Conservation (phyloP, 768 basidiomycete genomes). For the Lentinula lateritia region DNA sequence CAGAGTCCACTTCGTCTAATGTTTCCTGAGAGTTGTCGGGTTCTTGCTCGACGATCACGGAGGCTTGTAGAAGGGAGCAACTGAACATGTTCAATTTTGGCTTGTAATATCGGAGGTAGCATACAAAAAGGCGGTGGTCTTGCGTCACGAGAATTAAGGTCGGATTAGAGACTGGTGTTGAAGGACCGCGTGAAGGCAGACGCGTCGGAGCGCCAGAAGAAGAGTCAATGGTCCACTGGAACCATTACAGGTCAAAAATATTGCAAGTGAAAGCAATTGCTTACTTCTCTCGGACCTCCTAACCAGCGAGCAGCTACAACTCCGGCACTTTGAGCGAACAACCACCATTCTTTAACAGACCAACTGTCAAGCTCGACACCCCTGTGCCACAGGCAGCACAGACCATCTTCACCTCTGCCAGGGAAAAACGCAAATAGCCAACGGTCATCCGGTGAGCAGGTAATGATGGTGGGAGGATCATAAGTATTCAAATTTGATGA, state of each 20-base stretch:
- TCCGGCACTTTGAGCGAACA: slow-evolving; percentile 43
- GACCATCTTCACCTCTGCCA: slow-evolving; percentile 46
- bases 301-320: slow-evolving; percentile 64
- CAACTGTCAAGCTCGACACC: slow-evolving; percentile 58
- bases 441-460: slow-evolving; percentile 49
- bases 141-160: slow-evolving; percentile 62
- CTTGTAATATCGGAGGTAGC: slow-evolving; percentile 44
- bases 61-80: slow-evolving; percentile 38
- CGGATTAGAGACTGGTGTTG: slow-evolving; percentile 44
- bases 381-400: slow-evolving; percentile 62
- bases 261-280: slow-evolving; percentile 9
- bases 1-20: slow-evolving; percentile 28
- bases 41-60: slow-evolving; percentile 31
- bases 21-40: slow-evolving; percentile 22
- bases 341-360: slow-evolving; percentile 53
- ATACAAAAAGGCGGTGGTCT: slow-evolving; percentile 49
- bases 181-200: slow-evolving; percentile 55
- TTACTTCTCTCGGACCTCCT: slow-evolving; percentile 53
- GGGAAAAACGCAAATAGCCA: slow-evolving; percentile 79
- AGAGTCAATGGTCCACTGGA: slow-evolving; percentile 48
- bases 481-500: slow-evolving; percentile 41
- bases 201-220: slow-evolving; percentile 42
- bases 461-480: slow-evolving; percentile 58
- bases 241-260: background rate
- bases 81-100: slow-evolving; percentile 40